Conservation (phyloP, 495 filamentous ascomycete species). For the Daldinia childiae region DNA sequence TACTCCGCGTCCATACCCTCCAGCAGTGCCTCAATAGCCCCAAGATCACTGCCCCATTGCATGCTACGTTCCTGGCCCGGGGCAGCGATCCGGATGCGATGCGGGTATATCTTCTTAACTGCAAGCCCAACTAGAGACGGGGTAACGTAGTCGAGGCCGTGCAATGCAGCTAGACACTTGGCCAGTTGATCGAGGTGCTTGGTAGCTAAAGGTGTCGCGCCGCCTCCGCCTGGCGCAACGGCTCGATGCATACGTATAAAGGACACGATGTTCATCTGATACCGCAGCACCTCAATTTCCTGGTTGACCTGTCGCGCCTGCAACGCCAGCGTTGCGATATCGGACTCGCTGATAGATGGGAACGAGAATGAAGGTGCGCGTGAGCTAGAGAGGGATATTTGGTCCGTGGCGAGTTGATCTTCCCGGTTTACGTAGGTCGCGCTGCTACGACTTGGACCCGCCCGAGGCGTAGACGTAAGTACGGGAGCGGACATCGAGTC, state of each 20-base stretch:
- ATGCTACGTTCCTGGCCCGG: constrained; percentile 83
- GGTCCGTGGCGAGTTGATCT: not conserved
- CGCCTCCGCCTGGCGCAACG: constrained; percentile 66
- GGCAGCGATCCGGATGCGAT: constrained; percentile 74
- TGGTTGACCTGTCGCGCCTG: constrained; percentile 44
- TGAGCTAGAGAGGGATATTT: constrained; percentile 1
- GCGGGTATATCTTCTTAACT: constrained; percentile 86
- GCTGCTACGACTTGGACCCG: constrained; percentile 15
- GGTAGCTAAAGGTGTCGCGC: constrained; percentile 79
- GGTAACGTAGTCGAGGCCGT: constrained; percentile 81
- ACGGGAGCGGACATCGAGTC: constrained; percentile 10
- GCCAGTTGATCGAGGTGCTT: constrained; percentile 74
- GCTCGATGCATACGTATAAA: constrained; percentile 89
- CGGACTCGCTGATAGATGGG: constrained; percentile 38
- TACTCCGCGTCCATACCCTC: constrained; percentile 75
- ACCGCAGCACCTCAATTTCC: constrained; percentile 73
- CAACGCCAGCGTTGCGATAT: constrained; percentile 52
- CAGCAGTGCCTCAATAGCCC: constrained; percentile 71
- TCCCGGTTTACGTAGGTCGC: constrained; percentile 1
- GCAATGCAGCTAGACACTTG: constrained; percentile 80
- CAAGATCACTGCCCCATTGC: constrained; percentile 88
- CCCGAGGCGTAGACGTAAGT: not conserved
- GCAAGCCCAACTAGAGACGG: constrained; percentile 86
- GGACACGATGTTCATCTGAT: constrained; percentile 83
- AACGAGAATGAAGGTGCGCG: not conserved